Evolutionary conservation across 2,329 filamentous ascomycete species (phyloP), one percentile per base, ranked within the genome.

Genomic region (Phialophora macrospora): DNA sequence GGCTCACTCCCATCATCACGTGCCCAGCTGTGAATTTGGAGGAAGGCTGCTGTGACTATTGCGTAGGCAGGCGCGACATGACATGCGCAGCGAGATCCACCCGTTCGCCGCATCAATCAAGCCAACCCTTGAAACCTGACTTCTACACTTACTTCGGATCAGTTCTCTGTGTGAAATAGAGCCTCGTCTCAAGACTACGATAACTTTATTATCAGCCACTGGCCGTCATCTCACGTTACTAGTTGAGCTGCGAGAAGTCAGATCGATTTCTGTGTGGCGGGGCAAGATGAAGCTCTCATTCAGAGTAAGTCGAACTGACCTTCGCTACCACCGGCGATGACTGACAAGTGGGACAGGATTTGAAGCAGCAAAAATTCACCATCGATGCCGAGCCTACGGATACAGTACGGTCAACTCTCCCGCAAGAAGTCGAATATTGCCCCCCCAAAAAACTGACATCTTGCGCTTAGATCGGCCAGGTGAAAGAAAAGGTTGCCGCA

Each of bases 351-450:
- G 56, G 60, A 68, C 61, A 97, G 93, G 95, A 99, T 83, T 86
- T 99, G 76, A 98, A 97, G 85, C 95, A 98, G 81, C 91, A 97
- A 80, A 97, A 97, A 84, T 99, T 99, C 82, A 88, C 89, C 76
- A 90, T 99, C 83, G 94, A 98, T 73, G 92, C 93, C 76, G 93
- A 98, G 80, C 92, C 93, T 70, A 89, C 90, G 71, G 93, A 97
- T 78, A 91, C 92, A 79, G 93, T 97, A 63, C 28, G 63, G 46
- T 55, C 17, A 51, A n/a, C 32, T 30, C 49, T 17, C 49, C 41
- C 52, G 22, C 20, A 30, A 12, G 22, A 24, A n/a, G 32, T 46
- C 26, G 22, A 24, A 22, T n/a, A 24, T 28, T 22, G 7, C 60
- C 11, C 6, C 6, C 14, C 38, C 41, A 41, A 28, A 48, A 28